Evolutionary conservation across 495 filamentous ascomycete genomes (phyloP), one percentile per base, ranked within the genome.

Genomic region (Penicilliopsis zonata): DNA sequence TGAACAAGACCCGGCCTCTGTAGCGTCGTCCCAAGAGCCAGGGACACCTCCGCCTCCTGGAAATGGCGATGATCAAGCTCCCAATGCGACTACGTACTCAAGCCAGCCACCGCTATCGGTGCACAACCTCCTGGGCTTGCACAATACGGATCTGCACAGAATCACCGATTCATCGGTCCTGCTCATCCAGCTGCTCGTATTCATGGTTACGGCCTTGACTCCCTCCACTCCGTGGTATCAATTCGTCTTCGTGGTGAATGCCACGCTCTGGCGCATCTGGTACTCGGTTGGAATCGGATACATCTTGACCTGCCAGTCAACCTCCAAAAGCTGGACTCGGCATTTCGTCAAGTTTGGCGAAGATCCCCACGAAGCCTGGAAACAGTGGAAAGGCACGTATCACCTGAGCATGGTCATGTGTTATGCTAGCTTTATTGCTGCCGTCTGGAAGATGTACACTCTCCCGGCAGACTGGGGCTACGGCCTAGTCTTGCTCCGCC

Each of bases 311-410:
- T 70, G 70, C 23, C 90, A 98, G 54, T 94, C 90, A 5, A 78
- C 79, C 35, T 70, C 78, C 59, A 94, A 95, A 57, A 69, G 74
- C 47, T 96, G 88, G 83, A 94, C 88, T 10, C 75, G 90, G 15
- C 90, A 98, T 58, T 98, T 95, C 47, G 69, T 98, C 52, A 98
- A 98, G 51, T 95, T 80, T 47, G 90, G 90, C 36, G 88, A 95
- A 45, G 85, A 70, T 18, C 73, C 74, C 0, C 77, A 80, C 29
- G 90, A 95, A 57, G 88, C 88, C 2, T 98, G 92, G 92, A 78
- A 78, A 33, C 86, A 98, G 52, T 98, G 90, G 90, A 96, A 95
- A 57, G 82, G 86, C 26, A 76, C 88, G 36, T 95, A 96, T 42
- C 86, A 96, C 47, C 59, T 95, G 20, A 88, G 85, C 53, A 83